These are phyloP conservation scores for Aspergillus floridensis DNA, from an alignment of 2,329 filamentous ascomycete species.

Conservation along the genomic window DNA sequence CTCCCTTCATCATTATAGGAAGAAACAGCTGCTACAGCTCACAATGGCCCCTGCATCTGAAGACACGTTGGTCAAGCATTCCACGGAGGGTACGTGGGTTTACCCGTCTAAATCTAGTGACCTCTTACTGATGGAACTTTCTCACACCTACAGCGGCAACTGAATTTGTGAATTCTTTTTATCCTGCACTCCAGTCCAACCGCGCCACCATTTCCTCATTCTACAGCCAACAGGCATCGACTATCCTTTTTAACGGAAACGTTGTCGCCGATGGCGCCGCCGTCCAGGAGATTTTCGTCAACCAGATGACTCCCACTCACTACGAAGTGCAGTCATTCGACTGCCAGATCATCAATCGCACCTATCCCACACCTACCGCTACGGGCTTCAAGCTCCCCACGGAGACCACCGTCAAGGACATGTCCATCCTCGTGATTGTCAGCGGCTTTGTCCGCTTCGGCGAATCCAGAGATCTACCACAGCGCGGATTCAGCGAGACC, in stretches of 20 bases:
- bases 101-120: background rate
- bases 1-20: too few relatives aligned
- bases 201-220: constrained; percentile 61
- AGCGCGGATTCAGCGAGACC: constrained; percentile 73
- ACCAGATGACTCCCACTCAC: constrained; percentile 59
- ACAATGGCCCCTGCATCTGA: constrained; percentile 34
- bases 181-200: constrained; percentile 65
- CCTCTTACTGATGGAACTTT: background rate
- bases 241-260: constrained; percentile 79
- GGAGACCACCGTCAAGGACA: constrained; percentile 54
- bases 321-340: constrained; percentile 77
- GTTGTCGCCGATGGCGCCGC: constrained; percentile 60
- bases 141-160: constrained; percentile 58
- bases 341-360: constrained; percentile 72
- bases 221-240: constrained; percentile 62
- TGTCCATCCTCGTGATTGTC: constrained; percentile 69
- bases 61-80: constrained; percentile 41
- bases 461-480: constrained; percentile 57
- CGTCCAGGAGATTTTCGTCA: constrained; percentile 67
- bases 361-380: constrained; percentile 57
- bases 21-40: background rate
- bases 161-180: constrained; percentile 71
- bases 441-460: constrained; percentile 71
- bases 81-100: constrained; percentile 41
- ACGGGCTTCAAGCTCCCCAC: constrained; percentile 37